These are phyloP conservation scores for Xylaria sp. DNA, from an alignment of 2,329 filamentous ascomycete species.

Conservation along the genomic window DNA sequence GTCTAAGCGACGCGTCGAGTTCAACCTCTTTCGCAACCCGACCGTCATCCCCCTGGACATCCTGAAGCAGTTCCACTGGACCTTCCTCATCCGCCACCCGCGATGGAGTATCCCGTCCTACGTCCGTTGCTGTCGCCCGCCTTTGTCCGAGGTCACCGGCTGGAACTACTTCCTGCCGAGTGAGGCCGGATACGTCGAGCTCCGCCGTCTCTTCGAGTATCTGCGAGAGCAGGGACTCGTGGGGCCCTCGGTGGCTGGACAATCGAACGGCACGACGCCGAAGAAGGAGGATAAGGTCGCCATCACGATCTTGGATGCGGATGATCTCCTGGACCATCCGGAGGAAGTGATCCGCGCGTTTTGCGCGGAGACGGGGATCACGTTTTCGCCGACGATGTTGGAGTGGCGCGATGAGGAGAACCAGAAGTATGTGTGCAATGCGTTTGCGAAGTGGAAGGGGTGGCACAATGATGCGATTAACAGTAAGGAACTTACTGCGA, in stretches of 20 bases:
- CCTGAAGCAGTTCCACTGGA: conserved; percentile 81
- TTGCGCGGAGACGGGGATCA: conserved; percentile 74
- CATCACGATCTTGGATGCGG: conserved; percentile 86
- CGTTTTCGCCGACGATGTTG: conserved; percentile 74
- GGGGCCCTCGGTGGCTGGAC: conserved; percentile 58
- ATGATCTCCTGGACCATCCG: conserved; percentile 86
- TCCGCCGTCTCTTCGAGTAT: conserved; percentile 83
- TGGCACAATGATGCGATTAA: conserved; percentile 94
- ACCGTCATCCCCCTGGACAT: conserved; percentile 73
- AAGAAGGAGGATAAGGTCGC: conserved; percentile 42
- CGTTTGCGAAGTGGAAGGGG: conserved; percentile 94
- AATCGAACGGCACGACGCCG: conserved; percentile 18
- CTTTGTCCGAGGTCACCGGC: conserved; percentile 73
- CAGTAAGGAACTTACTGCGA: conserved; percentile 68
- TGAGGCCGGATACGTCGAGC: conserved; percentile 87
- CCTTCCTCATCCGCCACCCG: conserved; percentile 96
- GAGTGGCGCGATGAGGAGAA: conserved; percentile 74
- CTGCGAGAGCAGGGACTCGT: conserved; percentile 64
- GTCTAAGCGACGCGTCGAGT: conserved; percentile 19
- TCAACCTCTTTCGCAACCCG: conserved; percentile 65
- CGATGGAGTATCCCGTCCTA: conserved; percentile 86
- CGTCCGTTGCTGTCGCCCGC: conserved; percentile 89
- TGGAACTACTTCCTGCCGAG: conserved; percentile 81
- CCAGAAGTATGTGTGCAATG: conserved; percentile 60
- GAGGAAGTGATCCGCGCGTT: conserved; percentile 69